Conservation (phyloP, 2,329 filamentous ascomycete genomes). For the Pyrenophora teres region DNA sequence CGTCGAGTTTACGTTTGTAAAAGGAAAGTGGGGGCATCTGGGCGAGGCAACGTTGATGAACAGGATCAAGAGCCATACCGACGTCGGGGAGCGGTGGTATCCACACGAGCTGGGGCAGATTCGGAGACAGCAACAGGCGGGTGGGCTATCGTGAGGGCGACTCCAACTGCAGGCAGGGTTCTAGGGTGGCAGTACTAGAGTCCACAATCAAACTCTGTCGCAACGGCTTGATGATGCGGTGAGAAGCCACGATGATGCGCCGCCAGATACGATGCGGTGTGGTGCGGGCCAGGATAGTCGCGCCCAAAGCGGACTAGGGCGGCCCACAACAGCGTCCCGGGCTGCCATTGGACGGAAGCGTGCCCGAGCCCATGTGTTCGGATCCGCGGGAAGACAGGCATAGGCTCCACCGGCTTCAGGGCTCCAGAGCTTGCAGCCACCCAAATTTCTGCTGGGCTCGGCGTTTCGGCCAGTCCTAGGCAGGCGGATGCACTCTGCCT, state of each 20-base stretch:
- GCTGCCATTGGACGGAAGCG: conserved; percentile 11
- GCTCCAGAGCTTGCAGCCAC: conserved; percentile 7
- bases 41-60: conserved; percentile 87
- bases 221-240: conserved; percentile 11
- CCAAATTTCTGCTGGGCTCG: conserved; percentile 16
- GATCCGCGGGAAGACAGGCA: conserved; percentile 17
- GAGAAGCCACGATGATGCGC: conserved; percentile 7
- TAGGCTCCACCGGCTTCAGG: conserved; percentile 5
- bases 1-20: conserved; percentile 84
- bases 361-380: conserved; percentile 14
- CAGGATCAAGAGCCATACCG: conserved; percentile 82
- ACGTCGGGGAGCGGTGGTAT: conserved; percentile 79
- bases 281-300: conserved; percentile 7
- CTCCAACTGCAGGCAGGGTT: neutral
- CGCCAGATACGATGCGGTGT: conserved; percentile 11
- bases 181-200: conserved; percentile 3
- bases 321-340: neutral
- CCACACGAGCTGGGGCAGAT: conserved; percentile 52
- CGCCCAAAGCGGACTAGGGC: conserved; percentile 2
- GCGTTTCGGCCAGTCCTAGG: conserved; percentile 5
- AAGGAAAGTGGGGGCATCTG: conserved; percentile 67
- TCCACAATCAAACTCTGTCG: conserved; percentile 3
- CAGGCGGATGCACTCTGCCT: neutral
- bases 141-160: neutral
- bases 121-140: conserved; percentile 47